phyloP scores from a whole-genome alignment of 2,329 filamentous ascomycete species.

The Tolypocladium ophioglossoides region DNA sequence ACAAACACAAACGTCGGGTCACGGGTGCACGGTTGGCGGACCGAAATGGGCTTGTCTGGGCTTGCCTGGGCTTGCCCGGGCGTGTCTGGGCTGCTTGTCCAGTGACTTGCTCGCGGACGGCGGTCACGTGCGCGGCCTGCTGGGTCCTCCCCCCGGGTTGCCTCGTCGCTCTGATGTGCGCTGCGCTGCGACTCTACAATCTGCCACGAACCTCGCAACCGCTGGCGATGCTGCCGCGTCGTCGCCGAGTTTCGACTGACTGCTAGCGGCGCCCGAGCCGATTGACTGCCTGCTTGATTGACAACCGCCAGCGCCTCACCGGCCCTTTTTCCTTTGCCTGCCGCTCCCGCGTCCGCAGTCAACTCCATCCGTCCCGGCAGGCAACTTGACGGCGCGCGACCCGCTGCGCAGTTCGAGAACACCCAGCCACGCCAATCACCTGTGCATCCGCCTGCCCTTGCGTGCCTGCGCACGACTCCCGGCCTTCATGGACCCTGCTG shows the following conservation, averaged over 20 bases:
- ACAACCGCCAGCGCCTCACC: neutral
- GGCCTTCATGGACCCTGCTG: constrained; percentile 4
- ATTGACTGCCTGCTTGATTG: neutral
- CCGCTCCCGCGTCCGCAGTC: neutral
- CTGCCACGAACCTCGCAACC: neutral
- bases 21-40: no score
- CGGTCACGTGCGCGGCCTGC: neutral
- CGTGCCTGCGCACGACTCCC: neutral
- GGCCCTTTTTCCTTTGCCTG: neutral
- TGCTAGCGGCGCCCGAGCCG: neutral
- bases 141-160: neutral
- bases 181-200: neutral
- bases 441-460: neutral
- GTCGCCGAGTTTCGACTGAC: neutral
- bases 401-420: neutral
- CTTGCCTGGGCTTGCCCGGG: no score
- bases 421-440: no score
- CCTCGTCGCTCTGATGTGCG: no score
- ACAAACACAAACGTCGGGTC: no score
- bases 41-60: no score
- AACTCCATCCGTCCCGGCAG: neutral
- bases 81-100: no score
- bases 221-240: neutral
- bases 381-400: neutral
- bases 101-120: neutral